Evolutionary conservation across 768 basidiomycete genomes (phyloP).

Genomic region (Thelephora ganbajun): DNA sequence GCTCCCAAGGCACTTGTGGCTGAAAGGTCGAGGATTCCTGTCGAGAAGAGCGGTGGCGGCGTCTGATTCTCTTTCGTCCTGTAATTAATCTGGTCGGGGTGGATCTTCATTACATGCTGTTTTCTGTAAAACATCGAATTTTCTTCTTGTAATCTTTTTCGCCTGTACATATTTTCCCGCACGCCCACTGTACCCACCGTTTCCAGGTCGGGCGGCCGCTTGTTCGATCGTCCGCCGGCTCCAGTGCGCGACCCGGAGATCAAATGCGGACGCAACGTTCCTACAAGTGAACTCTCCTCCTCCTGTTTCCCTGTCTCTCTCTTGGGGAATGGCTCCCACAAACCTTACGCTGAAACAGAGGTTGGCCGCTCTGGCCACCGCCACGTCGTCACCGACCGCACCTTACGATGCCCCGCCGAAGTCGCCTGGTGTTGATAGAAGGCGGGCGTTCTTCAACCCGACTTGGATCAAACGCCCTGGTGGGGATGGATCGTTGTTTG

Average conservation of each 20-base stretch:
- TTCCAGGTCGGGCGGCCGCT: background rate
- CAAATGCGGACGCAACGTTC: background rate
- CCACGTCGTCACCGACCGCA: slow-evolving; percentile 34
- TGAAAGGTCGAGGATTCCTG: slow-evolving; percentile 32
- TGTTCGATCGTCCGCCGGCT: background rate
- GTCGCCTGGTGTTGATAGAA: slow-evolving; percentile 16
- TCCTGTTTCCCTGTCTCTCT: background rate
- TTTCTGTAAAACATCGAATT: background rate
- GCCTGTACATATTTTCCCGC: background rate
- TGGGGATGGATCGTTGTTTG: slow-evolving; percentile 13
- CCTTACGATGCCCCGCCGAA: slow-evolving; percentile 16
- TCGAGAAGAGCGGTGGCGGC: slow-evolving; percentile 41
- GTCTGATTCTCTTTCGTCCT: too few species aligned
- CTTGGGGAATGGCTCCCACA: background rate
- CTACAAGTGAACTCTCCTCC: background rate
- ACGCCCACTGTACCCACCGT: background rate
- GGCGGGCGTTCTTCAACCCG: slow-evolving; percentile 27
- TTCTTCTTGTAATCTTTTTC: background rate
- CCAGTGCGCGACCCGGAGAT: background rate
- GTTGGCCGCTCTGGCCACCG: slow-evolving; percentile 46
- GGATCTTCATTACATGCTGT: background rate
- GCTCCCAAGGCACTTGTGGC: slow-evolving; percentile 18
- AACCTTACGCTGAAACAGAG: slow-evolving; percentile 45
- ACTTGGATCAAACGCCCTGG: slow-evolving; percentile 34
- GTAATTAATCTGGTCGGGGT: background rate